Base-by-base conservation (phyloP, 371 early-diverging fungal species). In the Zancudomyces culisetae region DNA sequence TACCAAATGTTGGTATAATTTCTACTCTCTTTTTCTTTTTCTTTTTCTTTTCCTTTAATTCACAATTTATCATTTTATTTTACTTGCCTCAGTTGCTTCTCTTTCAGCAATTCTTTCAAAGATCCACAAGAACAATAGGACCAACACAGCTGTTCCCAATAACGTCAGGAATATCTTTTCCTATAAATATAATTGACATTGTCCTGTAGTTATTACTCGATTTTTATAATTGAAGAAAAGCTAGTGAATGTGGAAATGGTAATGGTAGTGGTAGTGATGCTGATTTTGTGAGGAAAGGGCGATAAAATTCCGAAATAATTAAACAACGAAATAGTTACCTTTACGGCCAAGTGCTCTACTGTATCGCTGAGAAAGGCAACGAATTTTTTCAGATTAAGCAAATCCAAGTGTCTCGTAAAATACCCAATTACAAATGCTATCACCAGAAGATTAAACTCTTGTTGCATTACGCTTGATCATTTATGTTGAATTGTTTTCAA, bases 361-460 rank as follows among this genome's bases (percentile, higher is more conserved):
- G 55, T 51, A 39, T 40, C 22, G 8, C 55, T 35, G 0, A 59
- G 52, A 2, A 54, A 49, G 35, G 60, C 55, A 21, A 60, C 58
- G 42, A 66, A 53, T 41, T 64, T 63, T 43, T 45, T 55, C 56
- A 63, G 59, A 55, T 66, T 65, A 43, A 66, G 58, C 27, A 65
- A 59, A 48, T 64, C 64, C 56, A 66, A 64, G 35, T 66, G 66
- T 30, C 66, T 63, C 2, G 66, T 65, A 22, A 66, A 61, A 45
- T 61, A 66, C 21, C 66, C 66, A 39, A 66, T 59, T 21, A 64
- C 61, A 50, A 66, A 66, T 19, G 66, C 66, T 35, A 66, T 65
- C 15, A 66, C 59, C 23, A 66, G 59, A 30, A 66, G 55, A 22
- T 65, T 63, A 43, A 53, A 59, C 55, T 66, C 64, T 55, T 66